A percentile compares a stretch with the other conserved stretches of the same genome.
Evolutionary conservation across 345 rosid genomes (phyloP).

Genomic region (Clarkia xantiana): DNA sequence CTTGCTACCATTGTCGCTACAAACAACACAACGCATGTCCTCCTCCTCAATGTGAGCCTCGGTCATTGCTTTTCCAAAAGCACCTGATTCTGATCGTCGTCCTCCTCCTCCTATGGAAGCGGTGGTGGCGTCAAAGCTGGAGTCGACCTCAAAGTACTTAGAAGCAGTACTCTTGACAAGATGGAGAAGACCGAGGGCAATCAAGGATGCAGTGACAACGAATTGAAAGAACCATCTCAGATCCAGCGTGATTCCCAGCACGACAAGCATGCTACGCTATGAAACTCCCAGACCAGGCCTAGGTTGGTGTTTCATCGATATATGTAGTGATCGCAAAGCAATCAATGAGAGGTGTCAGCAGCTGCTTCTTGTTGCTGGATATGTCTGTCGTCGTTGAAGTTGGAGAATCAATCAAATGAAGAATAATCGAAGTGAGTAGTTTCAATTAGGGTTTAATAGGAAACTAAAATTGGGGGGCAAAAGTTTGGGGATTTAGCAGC

Average conservation of each 20-base stretch:
- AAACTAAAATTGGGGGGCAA: too few relatives aligned
- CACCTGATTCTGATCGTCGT: background rate
- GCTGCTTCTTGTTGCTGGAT: too few relatives aligned
- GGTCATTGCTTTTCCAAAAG: conserved; percentile 1
- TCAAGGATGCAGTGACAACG: conserved; percentile 32
- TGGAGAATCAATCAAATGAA: too few relatives aligned
- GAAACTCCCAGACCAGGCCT: conserved; percentile 2
- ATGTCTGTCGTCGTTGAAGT: too few relatives aligned
- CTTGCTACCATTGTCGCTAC: conserved; percentile 18
- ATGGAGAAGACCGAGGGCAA: conserved; percentile 44
- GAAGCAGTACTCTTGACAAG: conserved; percentile 63
- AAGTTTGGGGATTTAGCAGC: too few relatives aligned
- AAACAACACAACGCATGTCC: conserved; percentile 17
- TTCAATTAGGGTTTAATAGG: too few relatives aligned
- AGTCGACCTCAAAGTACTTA: conserved; percentile 78
- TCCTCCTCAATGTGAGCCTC: conserved; percentile 5
- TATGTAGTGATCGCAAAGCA: too few relatives aligned
- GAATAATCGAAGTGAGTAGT: too few relatives aligned
- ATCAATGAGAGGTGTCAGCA: too few relatives aligned
- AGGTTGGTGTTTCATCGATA: conserved; percentile 12
- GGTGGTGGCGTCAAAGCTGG: conserved; percentile 35
- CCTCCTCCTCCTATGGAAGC: conserved; percentile 7
- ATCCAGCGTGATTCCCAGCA: conserved; percentile 38
- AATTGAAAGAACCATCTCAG: conserved; percentile 60
- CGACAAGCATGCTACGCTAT: conserved; percentile 14